Base-by-base conservation (phyloP, 2,329 filamentous ascomycete genomes). In the Diaporthe ilicicola region DNA sequence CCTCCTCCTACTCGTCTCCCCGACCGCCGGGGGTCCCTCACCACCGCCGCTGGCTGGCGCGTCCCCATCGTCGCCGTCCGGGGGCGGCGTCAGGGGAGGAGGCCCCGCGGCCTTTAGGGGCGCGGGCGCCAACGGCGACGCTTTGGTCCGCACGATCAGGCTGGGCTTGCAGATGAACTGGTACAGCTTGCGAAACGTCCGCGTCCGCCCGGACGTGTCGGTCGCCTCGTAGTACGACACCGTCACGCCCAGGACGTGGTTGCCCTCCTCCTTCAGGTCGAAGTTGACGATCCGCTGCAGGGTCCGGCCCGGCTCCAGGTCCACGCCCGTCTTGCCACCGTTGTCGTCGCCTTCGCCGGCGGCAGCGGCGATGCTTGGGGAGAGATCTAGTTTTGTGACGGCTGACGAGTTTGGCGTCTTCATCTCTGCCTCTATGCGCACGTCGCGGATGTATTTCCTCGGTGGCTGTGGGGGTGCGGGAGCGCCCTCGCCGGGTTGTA, bases 151-250 rank as follows among this genome's bases (percentile, higher is more conserved):
- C 71, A 99, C 95, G 74, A 95, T 94, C 75, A 99, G 85, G 72
- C 94, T 93, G 48, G 94, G 90, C 84, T 97, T 95, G 78, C 95
- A 96, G 69, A 97, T 91, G 79, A 99, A 99, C 81, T 98, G 96
- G 81, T 98, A 99, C 72, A 99, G 84, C 83, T 98, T 98, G 75
- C 95, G 87, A 79, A 98, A 98, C 12, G 94, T 97, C 72, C 96
- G 87, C 46, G 93, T 92, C 62, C 94, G 88, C 3, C 90, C 90
- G 74, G 87, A 89, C 22, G 88, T 90, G 76, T 92, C 85, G n/a
- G 88, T 88, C 0, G 93, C 94, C 82, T 98, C 95, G 68, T 94
- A 97, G 82, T 98, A 98, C 74, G 92, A 95, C 72, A 98, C 93
- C 67, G 94, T 98, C 72, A 98, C 95, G 8, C 94, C 94, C 9